phyloP scores from a whole-genome alignment of 2,329 filamentous ascomycete genomes.

The Cercospora sp. region DNA sequence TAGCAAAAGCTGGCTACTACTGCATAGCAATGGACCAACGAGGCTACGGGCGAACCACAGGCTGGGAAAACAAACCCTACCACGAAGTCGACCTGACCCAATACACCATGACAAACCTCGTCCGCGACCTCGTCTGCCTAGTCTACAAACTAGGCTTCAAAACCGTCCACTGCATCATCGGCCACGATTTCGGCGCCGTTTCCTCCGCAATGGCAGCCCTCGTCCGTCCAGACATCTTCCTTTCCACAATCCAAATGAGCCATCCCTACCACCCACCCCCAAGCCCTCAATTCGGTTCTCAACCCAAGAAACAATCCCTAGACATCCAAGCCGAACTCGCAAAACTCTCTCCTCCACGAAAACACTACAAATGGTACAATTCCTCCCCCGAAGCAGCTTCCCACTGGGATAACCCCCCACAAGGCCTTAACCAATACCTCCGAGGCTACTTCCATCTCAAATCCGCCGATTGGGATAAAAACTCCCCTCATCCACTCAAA shows the following conservation, averaged over 20 bases:
- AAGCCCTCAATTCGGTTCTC: constrained; percentile 50
- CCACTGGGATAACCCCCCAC: constrained; percentile 51
- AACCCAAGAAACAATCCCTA: constrained; percentile 33
- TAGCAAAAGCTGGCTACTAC: constrained; percentile 63
- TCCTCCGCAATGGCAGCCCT: constrained; percentile 60
- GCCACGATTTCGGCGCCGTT: constrained; percentile 68
- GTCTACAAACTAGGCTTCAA: constrained; percentile 62
- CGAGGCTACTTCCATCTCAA: constrained; percentile 70
- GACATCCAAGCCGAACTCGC: constrained; percentile 60
- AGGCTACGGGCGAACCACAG: constrained; percentile 66
- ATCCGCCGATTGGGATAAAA: constrained; percentile 57
- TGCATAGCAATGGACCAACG: constrained; percentile 68
- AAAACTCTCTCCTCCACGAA: constrained; percentile 56
- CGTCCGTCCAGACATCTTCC: constrained; percentile 65
- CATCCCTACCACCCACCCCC: constrained; percentile 62
- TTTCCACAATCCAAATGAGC: constrained; percentile 62
- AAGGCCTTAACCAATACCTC: constrained; percentile 60
- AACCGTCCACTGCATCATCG: constrained; percentile 59
- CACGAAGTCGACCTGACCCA: constrained; percentile 56
- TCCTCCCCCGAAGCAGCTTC: constrained; percentile 50
- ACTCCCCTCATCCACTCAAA: constrained; percentile 53
- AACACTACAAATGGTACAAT: constrained; percentile 71
- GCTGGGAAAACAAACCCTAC: constrained; percentile 56
- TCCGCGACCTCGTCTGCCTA: constrained; percentile 62
- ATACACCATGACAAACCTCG: constrained; percentile 59